Conservation (phyloP, 1,139 yeast species). For the Pichia cactophila region DNA sequence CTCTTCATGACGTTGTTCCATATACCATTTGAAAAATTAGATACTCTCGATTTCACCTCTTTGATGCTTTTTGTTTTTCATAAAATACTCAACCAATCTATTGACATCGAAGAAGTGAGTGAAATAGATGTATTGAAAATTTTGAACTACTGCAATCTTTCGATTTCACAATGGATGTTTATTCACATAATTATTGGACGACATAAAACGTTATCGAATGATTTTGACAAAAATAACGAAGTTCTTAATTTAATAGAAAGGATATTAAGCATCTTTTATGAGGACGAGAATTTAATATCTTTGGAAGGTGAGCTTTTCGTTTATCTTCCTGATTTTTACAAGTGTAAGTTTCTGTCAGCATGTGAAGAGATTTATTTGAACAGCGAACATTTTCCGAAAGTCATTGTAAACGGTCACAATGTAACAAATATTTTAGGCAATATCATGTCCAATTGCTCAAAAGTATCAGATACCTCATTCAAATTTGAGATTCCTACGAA, state of each 20-base stretch:
- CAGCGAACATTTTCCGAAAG: slow-evolving; percentile 37
- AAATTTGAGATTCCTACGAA: not conserved
- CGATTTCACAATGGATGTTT: slow-evolving; percentile 44
- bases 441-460: slow-evolving; percentile 27
- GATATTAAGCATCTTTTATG: slow-evolving; percentile 1
- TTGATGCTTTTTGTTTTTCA: slow-evolving; percentile 10
- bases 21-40: not conserved
- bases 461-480: slow-evolving; percentile 9
- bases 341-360: slow-evolving; percentile 29
- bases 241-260: slow-evolving; percentile 1
- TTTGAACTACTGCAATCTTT: slow-evolving; percentile 47
- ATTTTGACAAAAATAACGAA: slow-evolving; percentile 4
- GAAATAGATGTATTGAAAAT: slow-evolving; percentile 12
- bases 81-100: slow-evolving; percentile 1
- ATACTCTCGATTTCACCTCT: not conserved
- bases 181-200: slow-evolving; percentile 23
- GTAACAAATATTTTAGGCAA: slow-evolving; percentile 20
- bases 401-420: slow-evolving; percentile 16
- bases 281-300: slow-evolving; percentile 6
- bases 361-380: slow-evolving; percentile 39
- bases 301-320: slow-evolving; percentile 34
- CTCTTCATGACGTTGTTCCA: slow-evolving; percentile 18
- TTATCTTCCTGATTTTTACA: slow-evolving; percentile 28
- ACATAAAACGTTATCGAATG: slow-evolving; percentile 4
- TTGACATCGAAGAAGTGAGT: not conserved